Percentiles rank a stretch among this genome's conserved stretches.
These are phyloP conservation scores for Podaxis sp. DNA, from an alignment of 768 basidiomycete species.

Conservation along the genomic window DNA sequence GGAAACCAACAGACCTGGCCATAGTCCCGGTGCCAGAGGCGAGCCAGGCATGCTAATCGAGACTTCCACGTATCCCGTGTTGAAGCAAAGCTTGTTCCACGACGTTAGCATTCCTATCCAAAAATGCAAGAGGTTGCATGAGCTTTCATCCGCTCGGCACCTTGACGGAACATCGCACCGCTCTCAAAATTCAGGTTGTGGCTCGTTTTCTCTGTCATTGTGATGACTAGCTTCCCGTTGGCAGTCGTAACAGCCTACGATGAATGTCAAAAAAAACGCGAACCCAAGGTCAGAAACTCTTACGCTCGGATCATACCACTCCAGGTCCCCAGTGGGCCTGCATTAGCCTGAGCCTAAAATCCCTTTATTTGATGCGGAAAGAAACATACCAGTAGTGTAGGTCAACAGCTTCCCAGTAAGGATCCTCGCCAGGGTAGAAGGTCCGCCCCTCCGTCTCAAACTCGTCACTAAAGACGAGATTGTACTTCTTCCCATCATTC, in stretches of 20 bases:
- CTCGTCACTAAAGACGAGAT: conserved; percentile 87
- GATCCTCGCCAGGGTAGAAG: conserved; percentile 73
- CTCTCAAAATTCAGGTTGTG: conserved; percentile 83
- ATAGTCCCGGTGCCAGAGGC: conserved; percentile 60
- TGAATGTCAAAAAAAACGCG: conserved; percentile 5
- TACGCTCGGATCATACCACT: conserved; percentile 79
- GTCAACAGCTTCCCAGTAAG: conserved; percentile 82
- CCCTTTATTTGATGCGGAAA: neutral
- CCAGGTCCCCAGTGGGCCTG: conserved; percentile 70
- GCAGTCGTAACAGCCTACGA: conserved; percentile 63
- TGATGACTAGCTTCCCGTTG: conserved; percentile 75
- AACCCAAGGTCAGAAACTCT: conserved; percentile 18
- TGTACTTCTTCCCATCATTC: conserved; percentile 71
- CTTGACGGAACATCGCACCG: conserved; percentile 38
- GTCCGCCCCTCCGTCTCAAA: conserved; percentile 51
- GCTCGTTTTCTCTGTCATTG: conserved; percentile 61
- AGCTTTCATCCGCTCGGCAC: neutral
- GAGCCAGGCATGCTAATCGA: conserved; percentile 67
- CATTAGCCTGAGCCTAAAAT: conserved; percentile 12
- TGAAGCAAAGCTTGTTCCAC: conserved; percentile 94
- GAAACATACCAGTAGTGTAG: conserved; percentile 71
- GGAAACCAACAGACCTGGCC: conserved; percentile 54
- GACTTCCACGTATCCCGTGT: conserved; percentile 83
- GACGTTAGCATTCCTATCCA: conserved; percentile 64
- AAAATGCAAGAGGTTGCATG: neutral